These are phyloP conservation scores for Penicillium steckii DNA, from an alignment of 495 filamentous ascomycete species.

Conservation along the genomic window DNA sequence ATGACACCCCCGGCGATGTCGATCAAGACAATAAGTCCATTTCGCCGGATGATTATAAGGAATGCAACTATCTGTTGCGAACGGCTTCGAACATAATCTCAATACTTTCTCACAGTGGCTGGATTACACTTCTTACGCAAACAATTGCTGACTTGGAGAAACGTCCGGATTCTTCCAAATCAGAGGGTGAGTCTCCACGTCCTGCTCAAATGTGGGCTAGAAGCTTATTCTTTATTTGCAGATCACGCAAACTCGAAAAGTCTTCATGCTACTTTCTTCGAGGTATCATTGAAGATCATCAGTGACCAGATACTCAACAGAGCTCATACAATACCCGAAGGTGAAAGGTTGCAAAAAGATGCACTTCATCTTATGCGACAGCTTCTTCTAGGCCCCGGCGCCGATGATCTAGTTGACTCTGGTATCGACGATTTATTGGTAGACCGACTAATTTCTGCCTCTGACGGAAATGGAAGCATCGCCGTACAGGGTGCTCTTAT, in stretches of 20 bases:
- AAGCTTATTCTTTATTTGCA: constrained; percentile 9
- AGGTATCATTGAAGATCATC: constrained; percentile 34
- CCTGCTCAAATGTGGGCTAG: background rate
- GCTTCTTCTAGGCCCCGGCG: constrained; percentile 69
- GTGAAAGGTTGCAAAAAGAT: constrained; percentile 58
- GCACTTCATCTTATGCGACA: constrained; percentile 72
- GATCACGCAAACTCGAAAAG: constrained; percentile 31
- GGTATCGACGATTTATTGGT: constrained; percentile 73
- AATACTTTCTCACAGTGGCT: constrained; percentile 43
- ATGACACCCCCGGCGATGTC: constrained; percentile 16
- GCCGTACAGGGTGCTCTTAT: constrained; percentile 69
- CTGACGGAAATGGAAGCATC: constrained; percentile 47
- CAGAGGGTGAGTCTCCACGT: constrained; percentile 29
- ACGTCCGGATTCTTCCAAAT: constrained; percentile 21
- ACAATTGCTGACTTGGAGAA: constrained; percentile 32
- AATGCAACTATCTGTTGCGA: constrained; percentile 76
- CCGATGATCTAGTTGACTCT: constrained; percentile 61
- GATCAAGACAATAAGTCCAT: constrained; percentile 21
- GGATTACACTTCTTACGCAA: constrained; percentile 40
- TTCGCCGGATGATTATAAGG: constrained; percentile 62
- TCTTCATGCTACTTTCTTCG: constrained; percentile 41
- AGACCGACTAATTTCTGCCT: constrained; percentile 61
- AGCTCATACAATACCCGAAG: constrained; percentile 22
- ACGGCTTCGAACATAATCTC: constrained; percentile 69
- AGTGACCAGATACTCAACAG: constrained; percentile 16